These are phyloP conservation scores for Diaporthe citriasiana DNA, from an alignment of 2,329 filamentous ascomycete species.

Conservation along the genomic window DNA sequence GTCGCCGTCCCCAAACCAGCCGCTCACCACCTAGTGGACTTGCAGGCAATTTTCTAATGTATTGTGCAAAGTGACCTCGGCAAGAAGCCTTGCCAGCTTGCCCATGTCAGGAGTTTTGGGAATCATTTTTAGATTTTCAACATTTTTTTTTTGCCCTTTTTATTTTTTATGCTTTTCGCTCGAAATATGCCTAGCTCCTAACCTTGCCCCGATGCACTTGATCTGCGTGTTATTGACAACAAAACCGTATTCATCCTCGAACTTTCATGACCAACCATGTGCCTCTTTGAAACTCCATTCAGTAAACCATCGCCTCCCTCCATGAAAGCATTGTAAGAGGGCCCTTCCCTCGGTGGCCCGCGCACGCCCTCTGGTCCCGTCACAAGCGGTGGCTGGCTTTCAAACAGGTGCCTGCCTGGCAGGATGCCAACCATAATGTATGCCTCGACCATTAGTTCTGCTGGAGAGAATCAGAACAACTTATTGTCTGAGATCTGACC, in stretches of 20 bases:
- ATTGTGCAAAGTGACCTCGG: not conserved
- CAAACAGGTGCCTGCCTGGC: conserved; percentile 1
- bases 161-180: conserved; percentile 35
- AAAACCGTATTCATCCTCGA: conserved; percentile 21
- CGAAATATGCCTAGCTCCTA: conserved; percentile 31
- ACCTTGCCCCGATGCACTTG: conserved; percentile 26
- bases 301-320: conserved; percentile 4
- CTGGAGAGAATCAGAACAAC: not conserved
- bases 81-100: not conserved
- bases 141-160: conserved; percentile 41
- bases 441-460: not conserved
- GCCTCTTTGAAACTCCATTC: conserved; percentile 25
- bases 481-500: not conserved
- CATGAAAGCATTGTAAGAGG: not conserved
- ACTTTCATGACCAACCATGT: conserved; percentile 36
- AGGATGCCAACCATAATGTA: not conserved
- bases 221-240: conserved; percentile 39
- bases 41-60: not conserved
- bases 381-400: not conserved
- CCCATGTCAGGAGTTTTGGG: not conserved
- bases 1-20: too few relatives aligned
- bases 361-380: not conserved
- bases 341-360: not conserved
- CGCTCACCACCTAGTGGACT: too few relatives aligned
- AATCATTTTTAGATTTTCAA: conserved; percentile 41